Conservation (phyloP, 2,329 filamentous ascomycete species). For the Elsinoe ampelina region DNA sequence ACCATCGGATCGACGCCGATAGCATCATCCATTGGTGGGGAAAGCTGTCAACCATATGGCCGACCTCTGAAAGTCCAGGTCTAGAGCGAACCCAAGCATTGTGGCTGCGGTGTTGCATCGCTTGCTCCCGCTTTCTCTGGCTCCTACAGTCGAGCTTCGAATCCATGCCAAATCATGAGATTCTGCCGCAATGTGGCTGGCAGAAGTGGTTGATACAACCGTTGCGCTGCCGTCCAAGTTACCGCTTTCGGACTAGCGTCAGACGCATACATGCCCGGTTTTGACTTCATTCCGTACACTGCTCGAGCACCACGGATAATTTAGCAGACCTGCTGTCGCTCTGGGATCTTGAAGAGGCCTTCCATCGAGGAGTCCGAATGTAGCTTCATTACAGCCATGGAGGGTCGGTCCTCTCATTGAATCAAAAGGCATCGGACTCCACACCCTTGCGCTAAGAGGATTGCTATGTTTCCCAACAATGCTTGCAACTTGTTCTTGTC, state of each 20-base stretch:
- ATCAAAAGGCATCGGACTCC: too few relatives aligned
- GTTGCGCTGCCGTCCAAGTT: neutral
- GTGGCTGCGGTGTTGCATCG: neutral
- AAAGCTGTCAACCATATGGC: too few relatives aligned
- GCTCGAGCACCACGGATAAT: too few relatives aligned
- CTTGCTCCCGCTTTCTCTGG: neutral
- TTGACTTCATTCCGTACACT: neutral
- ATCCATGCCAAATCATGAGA: neutral
- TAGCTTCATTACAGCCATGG: too few relatives aligned
- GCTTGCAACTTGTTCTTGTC: neutral
- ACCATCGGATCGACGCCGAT: too few relatives aligned
- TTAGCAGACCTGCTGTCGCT: neutral
- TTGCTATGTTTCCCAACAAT: too few relatives aligned
- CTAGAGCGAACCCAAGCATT: neutral
- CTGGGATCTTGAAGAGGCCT: too few relatives aligned
- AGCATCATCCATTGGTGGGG: too few relatives aligned
- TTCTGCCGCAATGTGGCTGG: neutral
- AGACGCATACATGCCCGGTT: neutral
- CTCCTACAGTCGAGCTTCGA: neutral
- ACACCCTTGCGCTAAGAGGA: too few relatives aligned
- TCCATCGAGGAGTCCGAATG: too few relatives aligned
- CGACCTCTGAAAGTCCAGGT: too few relatives aligned
- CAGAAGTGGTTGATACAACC: conserved; percentile 3
- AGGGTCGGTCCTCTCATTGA: too few relatives aligned
- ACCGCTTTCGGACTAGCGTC: neutral